phyloP scores from a whole-genome alignment of 2,329 filamentous ascomycete genomes.

The Penicillium sp. region DNA sequence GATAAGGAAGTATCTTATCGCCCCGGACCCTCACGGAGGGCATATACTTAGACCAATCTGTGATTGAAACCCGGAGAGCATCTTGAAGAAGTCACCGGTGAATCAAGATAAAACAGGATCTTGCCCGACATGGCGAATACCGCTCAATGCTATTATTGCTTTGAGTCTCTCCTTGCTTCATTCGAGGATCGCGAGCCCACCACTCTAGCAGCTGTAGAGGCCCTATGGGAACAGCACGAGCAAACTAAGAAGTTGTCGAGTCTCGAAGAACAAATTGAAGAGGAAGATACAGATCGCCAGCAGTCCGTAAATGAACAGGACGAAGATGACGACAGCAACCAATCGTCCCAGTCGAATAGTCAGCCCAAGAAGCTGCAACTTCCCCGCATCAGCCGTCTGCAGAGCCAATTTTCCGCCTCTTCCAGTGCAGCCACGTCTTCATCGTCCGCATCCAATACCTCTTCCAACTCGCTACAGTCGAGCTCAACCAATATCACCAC shows the following conservation, averaged over 20 bases:
- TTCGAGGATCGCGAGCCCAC: conserved; percentile 63
- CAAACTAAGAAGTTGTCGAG: conserved; percentile 33
- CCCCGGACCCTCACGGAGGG: conserved; percentile 7
- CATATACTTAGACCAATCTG: conserved; percentile 1
- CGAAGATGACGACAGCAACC: conserved; percentile 15
- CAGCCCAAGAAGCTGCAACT: conserved; percentile 23
- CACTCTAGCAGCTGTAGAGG: conserved; percentile 59
- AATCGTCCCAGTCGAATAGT: conserved; percentile 6
- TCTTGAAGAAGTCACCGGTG: neutral
- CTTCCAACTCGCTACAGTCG: conserved; percentile 40
- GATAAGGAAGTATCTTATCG: conserved; percentile 17
- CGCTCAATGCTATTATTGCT: conserved; percentile 85
- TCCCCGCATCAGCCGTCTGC: conserved; percentile 29
- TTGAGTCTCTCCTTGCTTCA: conserved; percentile 71
- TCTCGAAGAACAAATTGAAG: conserved; percentile 23
- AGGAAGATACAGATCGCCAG: conserved; percentile 2
- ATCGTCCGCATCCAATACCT: conserved; percentile 42
- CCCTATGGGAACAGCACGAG: conserved; percentile 54
- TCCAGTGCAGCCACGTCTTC: conserved; percentile 35
- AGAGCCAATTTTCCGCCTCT: conserved; percentile 29
- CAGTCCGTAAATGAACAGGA: conserved; percentile 23
- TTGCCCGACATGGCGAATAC: conserved; percentile 61
- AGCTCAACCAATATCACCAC: conserved; percentile 37
- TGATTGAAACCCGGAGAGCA: conserved; percentile 6
- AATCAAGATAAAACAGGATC: neutral